These are phyloP conservation scores for Neolentinus lepideus DNA, from an alignment of 1,284 basidiomycete genomes.

Conservation along the genomic window DNA sequence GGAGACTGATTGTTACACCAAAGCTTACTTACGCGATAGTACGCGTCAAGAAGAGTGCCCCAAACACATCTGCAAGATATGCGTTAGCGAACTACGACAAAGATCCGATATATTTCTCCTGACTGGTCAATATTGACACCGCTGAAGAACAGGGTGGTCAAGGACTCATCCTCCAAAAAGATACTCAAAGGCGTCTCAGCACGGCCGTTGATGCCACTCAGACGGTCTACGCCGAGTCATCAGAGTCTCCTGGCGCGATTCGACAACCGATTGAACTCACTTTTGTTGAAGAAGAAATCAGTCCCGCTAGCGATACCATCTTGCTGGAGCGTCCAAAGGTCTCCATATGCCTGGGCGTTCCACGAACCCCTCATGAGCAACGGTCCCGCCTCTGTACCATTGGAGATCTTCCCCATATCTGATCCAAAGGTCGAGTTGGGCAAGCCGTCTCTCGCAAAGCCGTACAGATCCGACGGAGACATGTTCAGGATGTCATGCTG, in stretches of 20 bases:
- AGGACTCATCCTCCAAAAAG: constrained; percentile 10
- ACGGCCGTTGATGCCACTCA: constrained; percentile 9
- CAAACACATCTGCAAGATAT: background rate
- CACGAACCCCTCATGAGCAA: constrained; percentile 9
- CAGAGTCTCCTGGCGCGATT: too few relatives aligned
- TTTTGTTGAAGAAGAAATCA: constrained; percentile 11
- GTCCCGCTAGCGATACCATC: constrained; percentile 8
- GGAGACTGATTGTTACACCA: background rate
- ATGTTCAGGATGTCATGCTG: constrained; percentile 9
- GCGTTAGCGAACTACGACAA: background rate
- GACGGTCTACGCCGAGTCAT: constrained; percentile 7
- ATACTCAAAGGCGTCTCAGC: constrained; percentile 9
- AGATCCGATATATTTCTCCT: constrained; percentile 2
- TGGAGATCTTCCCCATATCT: constrained; percentile 10
- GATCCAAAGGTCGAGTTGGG: constrained; percentile 9
- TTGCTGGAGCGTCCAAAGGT: background rate
- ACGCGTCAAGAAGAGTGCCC: background rate
- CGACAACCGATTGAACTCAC: constrained; percentile 1
- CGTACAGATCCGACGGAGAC: constrained; percentile 8
- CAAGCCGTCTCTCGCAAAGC: constrained; percentile 4
- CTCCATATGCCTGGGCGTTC: constrained; percentile 11
- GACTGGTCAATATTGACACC: constrained; percentile 12
- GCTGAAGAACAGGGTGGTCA: constrained; percentile 13
- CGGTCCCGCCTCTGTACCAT: constrained; percentile 9
- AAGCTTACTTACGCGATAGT: constrained; percentile 2